These are phyloP conservation scores for Delphinella strobiligena DNA, from an alignment of 2,329 filamentous ascomycete species.

Conservation along the genomic window DNA sequence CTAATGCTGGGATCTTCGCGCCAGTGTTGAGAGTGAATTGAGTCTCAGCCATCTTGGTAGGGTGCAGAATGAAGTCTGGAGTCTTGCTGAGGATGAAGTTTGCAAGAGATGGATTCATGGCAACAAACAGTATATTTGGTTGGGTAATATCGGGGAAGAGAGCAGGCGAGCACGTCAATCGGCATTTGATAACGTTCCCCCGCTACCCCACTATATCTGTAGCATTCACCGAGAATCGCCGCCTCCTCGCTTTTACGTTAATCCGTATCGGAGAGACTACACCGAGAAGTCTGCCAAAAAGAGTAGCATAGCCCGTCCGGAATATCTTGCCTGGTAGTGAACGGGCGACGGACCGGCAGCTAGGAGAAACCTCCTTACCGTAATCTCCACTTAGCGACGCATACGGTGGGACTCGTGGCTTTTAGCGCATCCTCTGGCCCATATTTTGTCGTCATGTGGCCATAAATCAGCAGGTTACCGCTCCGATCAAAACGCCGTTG, in stretches of 20 bases:
- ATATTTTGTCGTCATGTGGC: slow-evolving; percentile 3
- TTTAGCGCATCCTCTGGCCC: neutral
- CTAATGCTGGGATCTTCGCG: slow-evolving; percentile 25
- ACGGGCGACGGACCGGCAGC: neutral
- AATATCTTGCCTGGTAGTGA: neutral
- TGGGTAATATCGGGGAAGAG: neutral
- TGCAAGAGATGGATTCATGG: slow-evolving; percentile 20
- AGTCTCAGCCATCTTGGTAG: slow-evolving; percentile 18
- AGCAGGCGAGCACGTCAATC: neutral
- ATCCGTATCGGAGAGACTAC: too few relatives aligned
- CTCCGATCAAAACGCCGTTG: slow-evolving; percentile 4
- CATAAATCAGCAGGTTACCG: neutral
- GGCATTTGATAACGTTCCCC: slow-evolving; percentile 6
- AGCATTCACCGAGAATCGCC: neutral
- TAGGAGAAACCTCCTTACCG: neutral
- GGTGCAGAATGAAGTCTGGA: slow-evolving; percentile 17
- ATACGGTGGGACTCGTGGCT: neutral
- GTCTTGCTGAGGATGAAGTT: slow-evolving; percentile 19
- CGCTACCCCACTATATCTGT: too few relatives aligned
- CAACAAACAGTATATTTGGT: neutral
- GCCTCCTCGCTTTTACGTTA: slow-evolving; percentile 1
- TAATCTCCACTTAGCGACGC: neutral
- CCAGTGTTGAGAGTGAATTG: slow-evolving; percentile 25
- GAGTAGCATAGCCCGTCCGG: neutral
- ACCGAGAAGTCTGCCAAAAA: neutral